Percentiles rank a stretch among this genome's conserved stretches.
Conservation (phyloP, 495 filamentous ascomycete species). For the Penicillium arizonense region DNA sequence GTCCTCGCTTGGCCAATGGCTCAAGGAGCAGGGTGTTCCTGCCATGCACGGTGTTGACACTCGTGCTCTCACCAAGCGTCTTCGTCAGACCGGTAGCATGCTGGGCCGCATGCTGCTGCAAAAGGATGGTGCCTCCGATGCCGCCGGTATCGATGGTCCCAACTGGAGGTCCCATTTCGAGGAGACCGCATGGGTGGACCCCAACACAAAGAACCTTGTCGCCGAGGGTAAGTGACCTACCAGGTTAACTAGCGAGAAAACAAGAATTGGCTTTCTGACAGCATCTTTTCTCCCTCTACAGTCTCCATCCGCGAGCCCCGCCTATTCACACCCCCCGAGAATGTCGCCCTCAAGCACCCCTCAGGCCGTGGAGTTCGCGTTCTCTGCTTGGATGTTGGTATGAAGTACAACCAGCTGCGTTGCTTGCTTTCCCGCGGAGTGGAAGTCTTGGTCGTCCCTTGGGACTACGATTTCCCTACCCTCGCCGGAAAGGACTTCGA, state of each 20-base stretch:
- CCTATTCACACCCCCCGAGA: constrained; percentile 70
- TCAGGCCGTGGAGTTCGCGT: constrained; percentile 83
- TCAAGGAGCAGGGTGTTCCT: constrained; percentile 93
- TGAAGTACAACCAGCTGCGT: constrained; percentile 96
- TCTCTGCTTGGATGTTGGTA: constrained; percentile 89
- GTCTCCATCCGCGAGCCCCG: constrained; percentile 83
- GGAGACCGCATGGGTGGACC: constrained; percentile 80
- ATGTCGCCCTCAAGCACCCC: constrained; percentile 72
- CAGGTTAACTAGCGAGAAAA: not conserved
- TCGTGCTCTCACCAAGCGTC: constrained; percentile 87
- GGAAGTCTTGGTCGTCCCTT: constrained; percentile 91
- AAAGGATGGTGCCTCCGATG: constrained; percentile 51
- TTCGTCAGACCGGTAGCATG: constrained; percentile 94
- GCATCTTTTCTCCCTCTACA: constrained; percentile 30
- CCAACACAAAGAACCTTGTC: constrained; percentile 88
- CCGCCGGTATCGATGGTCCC: constrained; percentile 36
- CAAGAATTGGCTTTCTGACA: not conserved
- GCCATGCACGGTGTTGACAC: constrained; percentile 97
- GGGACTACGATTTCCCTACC: constrained; percentile 85
- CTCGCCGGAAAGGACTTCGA: constrained; percentile 81
- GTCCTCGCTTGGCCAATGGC: constrained; percentile 89
- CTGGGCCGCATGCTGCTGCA: constrained; percentile 83
- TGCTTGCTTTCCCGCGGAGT: constrained; percentile 90
- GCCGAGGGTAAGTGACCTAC: constrained; percentile 72
- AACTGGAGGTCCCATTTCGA: constrained; percentile 73